These are phyloP conservation scores for Dothideomycetes sp. DNA, from an alignment of 2,329 filamentous ascomycete genomes.

Conservation along the genomic window DNA sequence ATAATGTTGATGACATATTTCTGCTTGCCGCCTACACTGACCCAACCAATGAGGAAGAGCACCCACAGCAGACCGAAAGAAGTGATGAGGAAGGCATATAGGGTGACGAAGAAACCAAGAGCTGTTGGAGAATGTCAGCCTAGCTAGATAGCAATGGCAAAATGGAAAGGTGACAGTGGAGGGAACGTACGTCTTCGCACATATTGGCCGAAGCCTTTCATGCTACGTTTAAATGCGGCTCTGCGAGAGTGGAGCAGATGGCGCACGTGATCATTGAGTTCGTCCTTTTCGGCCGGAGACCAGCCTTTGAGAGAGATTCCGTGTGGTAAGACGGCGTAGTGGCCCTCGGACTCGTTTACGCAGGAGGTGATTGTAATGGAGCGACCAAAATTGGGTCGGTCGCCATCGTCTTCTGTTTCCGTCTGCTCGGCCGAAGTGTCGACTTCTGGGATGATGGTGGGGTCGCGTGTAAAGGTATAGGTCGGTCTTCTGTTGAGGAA, in stretches of 20 bases:
- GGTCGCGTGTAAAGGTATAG: slow-evolving; percentile 54
- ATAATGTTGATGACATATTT: slow-evolving; percentile 45
- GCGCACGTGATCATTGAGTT: slow-evolving; percentile 75
- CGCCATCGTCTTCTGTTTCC: slow-evolving; percentile 2
- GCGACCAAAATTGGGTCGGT: neutral
- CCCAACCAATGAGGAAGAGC: slow-evolving; percentile 76
- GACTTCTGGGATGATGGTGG: slow-evolving; percentile 14
- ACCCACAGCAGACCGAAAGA: slow-evolving; percentile 82
- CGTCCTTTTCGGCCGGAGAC: slow-evolving; percentile 60
- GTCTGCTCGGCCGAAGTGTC: slow-evolving; percentile 10
- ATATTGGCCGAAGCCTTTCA: slow-evolving; percentile 75
- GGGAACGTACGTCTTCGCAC: slow-evolving; percentile 50
- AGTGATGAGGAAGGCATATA: slow-evolving; percentile 75
- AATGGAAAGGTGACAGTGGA: neutral
- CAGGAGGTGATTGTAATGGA: slow-evolving; percentile 49
- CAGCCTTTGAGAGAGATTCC: slow-evolving; percentile 63
- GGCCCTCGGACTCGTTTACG: slow-evolving; percentile 56
- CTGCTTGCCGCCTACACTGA: slow-evolving; percentile 65
- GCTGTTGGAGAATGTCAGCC: slow-evolving; percentile 39
- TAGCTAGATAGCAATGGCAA: neutral
- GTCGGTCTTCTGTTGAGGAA: slow-evolving; percentile 68
- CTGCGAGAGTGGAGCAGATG: slow-evolving; percentile 78
- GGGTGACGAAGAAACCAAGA: slow-evolving; percentile 70
- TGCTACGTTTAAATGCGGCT: slow-evolving; percentile 65
- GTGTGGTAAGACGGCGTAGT: slow-evolving; percentile 71